A percentile compares a stretch with the other conserved stretches of the same genome.
These are phyloP conservation scores for Gamsiella multidivaricata DNA, from an alignment of 192 early-diverging fungal species.

Conservation along the genomic window DNA sequence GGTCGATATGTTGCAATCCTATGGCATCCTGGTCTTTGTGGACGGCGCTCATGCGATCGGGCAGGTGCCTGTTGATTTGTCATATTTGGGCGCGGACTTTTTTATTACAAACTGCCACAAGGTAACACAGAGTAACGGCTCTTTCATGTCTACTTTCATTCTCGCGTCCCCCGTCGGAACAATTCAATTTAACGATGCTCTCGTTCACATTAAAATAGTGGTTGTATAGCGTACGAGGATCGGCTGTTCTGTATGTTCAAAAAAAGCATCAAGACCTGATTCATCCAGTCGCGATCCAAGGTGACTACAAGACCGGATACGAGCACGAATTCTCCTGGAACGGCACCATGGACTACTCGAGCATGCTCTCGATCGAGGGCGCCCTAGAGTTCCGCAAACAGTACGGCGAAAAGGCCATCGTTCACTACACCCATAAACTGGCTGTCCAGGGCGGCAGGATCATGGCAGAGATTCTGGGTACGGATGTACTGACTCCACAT, in stretches of 20 bases:
- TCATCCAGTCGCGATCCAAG: conserved; percentile 60
- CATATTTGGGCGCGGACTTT: conserved; percentile 70
- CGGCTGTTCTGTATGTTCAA: conserved; percentile 65
- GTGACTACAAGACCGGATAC: conserved; percentile 55
- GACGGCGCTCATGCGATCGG: conserved; percentile 78
- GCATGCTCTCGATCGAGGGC: conserved; percentile 41
- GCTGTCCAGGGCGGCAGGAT: conserved; percentile 64
- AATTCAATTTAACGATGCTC: background rate
- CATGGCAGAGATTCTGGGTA: conserved; percentile 67
- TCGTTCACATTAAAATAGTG: conserved; percentile 42
- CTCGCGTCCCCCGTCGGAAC: background rate
- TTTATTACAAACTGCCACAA: conserved; percentile 76
- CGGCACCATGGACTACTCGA: conserved; percentile 59
- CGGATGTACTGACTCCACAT: conserved; percentile 64
- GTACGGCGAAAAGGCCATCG: conserved; percentile 66
- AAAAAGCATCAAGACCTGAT: conserved; percentile 56
- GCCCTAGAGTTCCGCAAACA: conserved; percentile 65
- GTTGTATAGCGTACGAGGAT: conserved; percentile 65
- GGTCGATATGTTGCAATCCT: conserved; percentile 51
- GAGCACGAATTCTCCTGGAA: conserved; percentile 61
- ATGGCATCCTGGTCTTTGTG: conserved; percentile 65
- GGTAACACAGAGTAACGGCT: background rate
- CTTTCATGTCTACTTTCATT: conserved; percentile 3
- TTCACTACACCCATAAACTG: conserved; percentile 61
- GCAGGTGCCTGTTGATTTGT: conserved; percentile 71